A percentile compares a stretch with the other conserved stretches of the same genome.
phyloP scores from a whole-genome alignment of 108 stramenopile species.

The Nitzschia putrida region DNA sequence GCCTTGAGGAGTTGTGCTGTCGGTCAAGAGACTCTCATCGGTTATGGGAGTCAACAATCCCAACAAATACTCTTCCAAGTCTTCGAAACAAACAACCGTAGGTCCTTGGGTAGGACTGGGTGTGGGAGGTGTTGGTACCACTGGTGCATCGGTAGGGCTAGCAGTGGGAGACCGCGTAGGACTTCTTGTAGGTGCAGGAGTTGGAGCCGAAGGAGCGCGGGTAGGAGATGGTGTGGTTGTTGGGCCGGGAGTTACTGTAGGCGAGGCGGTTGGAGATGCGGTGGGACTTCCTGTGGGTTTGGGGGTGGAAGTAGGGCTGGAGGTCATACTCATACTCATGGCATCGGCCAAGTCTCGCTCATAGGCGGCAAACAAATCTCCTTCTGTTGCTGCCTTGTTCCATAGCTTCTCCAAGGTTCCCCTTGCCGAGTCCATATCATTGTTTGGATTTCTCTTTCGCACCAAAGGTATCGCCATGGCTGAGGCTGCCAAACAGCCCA shows the following conservation, averaged over 20 bases:
- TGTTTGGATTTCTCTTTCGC: too few species aligned
- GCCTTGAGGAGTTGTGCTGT: conserved; percentile 34
- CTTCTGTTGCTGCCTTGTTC: conserved; percentile 2
- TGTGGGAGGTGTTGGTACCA: conserved; percentile 14
- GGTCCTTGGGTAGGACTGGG: conserved; percentile 17
- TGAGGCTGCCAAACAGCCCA: too few species aligned
- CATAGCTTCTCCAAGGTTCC: conserved; percentile 3
- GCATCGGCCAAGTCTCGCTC: conserved; percentile 8
- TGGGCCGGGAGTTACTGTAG: neutral
- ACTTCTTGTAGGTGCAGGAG: neutral
- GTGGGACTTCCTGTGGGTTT: neutral
- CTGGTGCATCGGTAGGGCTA: conserved; percentile 5
- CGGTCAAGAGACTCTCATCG: conserved; percentile 5
- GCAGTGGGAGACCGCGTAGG: neutral
- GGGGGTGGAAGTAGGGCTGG: neutral
- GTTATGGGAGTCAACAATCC: conserved; percentile 18
- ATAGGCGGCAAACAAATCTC: neutral
- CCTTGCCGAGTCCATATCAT: neutral
- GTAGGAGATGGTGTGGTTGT: neutral
- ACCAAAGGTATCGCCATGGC: too few species aligned
- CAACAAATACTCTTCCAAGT: conserved; percentile 13
- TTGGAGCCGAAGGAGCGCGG: neutral
- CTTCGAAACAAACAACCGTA: neutral
- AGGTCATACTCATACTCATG: conserved; percentile 31
- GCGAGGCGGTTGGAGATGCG: neutral